A percentile compares a stretch with the other conserved stretches of the same genome.
These are phyloP conservation scores for Collariella sp. DNA, from an alignment of 495 filamentous ascomycete genomes.

Conservation along the genomic window DNA sequence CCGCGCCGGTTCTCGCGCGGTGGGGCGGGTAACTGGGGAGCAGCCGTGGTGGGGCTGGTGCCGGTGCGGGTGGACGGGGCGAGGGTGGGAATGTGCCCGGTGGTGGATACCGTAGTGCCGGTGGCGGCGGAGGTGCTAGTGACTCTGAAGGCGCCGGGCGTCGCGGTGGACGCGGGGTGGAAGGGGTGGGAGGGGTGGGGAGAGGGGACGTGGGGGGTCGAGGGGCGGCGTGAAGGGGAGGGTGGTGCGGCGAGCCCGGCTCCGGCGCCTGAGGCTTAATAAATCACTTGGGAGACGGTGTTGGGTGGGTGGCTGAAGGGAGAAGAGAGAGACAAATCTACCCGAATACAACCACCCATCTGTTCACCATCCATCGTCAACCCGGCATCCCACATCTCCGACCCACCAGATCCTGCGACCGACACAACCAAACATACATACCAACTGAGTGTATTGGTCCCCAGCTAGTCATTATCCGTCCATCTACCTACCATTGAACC, in stretches of 20 bases:
- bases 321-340: too few species aligned
- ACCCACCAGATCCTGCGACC: too few species aligned
- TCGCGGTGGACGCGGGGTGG: slow-evolving; percentile 58
- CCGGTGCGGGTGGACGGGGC: slow-evolving; percentile 38
- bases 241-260: slow-evolving; percentile 39
- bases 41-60: too few species aligned
- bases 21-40: slow-evolving; percentile 66
- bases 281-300: not conserved
- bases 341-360: too few species aligned
- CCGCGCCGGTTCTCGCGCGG: slow-evolving; percentile 43
- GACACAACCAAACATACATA: not conserved
- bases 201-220: slow-evolving; percentile 50
- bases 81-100: slow-evolving; percentile 36
- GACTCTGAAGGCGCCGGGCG: slow-evolving; percentile 67
- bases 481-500: not conserved
- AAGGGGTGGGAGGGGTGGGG: slow-evolving; percentile 44
- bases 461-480: not conserved
- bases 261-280: slow-evolving; percentile 41
- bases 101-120: slow-evolving; percentile 67
- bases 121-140: slow-evolving; percentile 53
- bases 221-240: slow-evolving; percentile 53
- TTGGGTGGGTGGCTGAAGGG: too few species aligned
- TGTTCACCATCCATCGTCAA: too few species aligned
- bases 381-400: too few species aligned
- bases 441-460: too few species aligned